phyloP scores from a whole-genome alignment of 108 stramenopile genomes.

The Fistulifera pelliculosa region DNA sequence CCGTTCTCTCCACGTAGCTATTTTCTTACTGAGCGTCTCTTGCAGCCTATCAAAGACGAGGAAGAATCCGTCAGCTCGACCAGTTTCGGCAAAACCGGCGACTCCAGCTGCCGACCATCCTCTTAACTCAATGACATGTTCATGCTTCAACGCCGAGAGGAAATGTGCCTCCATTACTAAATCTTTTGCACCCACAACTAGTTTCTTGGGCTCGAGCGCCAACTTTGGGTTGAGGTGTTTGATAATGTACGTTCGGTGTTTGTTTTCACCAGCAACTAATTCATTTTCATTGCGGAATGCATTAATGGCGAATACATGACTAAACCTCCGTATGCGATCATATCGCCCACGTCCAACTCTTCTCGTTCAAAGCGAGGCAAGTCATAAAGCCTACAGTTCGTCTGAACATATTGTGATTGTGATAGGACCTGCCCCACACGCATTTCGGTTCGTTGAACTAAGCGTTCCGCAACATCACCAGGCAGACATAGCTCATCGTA shows the following conservation, averaged over 20 bases:
- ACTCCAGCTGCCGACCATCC: constrained; percentile 69
- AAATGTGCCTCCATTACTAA: constrained; percentile 88
- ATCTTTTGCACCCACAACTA: constrained; percentile 50
- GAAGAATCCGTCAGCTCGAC: constrained; percentile 47
- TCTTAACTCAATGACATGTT: constrained; percentile 80
- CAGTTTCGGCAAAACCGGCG: constrained; percentile 31
- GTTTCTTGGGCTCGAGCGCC: constrained; percentile 39
- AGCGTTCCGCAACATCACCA: constrained; percentile 31
- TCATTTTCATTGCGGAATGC: constrained; percentile 22
- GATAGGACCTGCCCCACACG: constrained; percentile 38
- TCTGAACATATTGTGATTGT: constrained; percentile 27
- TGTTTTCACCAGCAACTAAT: constrained; percentile 10
- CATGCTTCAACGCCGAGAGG: constrained; percentile 76
- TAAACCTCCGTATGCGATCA: constrained; percentile 49
- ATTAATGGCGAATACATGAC: constrained; percentile 26
- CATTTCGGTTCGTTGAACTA: constrained; percentile 42
- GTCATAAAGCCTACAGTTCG: constrained; percentile 30
- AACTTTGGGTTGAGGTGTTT: constrained; percentile 64
- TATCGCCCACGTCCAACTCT: constrained; percentile 37
- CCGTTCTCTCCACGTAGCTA: constrained; percentile 36
- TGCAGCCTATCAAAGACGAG: constrained; percentile 36
- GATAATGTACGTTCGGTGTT: constrained; percentile 32
- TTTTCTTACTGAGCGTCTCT: constrained; percentile 27
- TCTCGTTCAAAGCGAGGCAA: constrained; percentile 35
- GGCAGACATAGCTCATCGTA: constrained; percentile 29